Evolutionary conservation across 345 rosid genomes (phyloP).

Genomic region (Citrus mangshanensis): DNA sequence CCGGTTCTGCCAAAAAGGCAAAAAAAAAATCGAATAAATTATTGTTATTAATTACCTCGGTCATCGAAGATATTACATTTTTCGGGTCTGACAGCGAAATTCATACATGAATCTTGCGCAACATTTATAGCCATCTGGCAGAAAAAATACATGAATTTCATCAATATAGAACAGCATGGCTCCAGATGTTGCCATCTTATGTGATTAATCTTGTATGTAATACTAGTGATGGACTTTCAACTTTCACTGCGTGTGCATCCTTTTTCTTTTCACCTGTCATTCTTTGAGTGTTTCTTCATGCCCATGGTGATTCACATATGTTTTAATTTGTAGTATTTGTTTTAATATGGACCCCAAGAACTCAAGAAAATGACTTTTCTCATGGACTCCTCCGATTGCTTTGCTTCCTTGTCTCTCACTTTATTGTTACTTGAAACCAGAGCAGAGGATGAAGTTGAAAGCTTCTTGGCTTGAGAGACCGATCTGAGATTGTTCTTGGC

Average conservation of each 20-base stretch:
- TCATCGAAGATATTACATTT: not conserved
- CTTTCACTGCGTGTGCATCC: not conserved
- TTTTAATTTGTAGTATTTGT: not conserved
- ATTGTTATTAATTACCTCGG: too few relatives aligned
- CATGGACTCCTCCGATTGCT: constrained; percentile 45
- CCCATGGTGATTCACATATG: not conserved
- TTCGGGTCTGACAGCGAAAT: not conserved
- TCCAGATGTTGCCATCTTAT: not conserved
- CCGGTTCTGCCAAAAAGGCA: not conserved
- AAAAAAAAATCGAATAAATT: not conserved
- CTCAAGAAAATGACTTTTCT: constrained; percentile 52
- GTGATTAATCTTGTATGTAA: not conserved
- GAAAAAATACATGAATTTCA: not conserved
- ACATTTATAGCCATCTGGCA: not conserved
- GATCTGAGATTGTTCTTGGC: constrained; percentile 26
- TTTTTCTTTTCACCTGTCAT: not conserved
- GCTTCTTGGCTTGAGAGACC: constrained; percentile 26
- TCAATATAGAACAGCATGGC: not conserved
- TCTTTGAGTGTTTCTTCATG: not conserved
- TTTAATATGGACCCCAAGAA: constrained; percentile 47
- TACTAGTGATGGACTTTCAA: not conserved
- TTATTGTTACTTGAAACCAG: not conserved
- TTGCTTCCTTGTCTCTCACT: constrained; percentile 13
- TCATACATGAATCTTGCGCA: not conserved
- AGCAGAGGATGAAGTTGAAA: constrained; percentile 20